Evolutionary conservation across 2,329 filamentous ascomycete genomes (phyloP).

Genomic region (Hypoxylon sp.): DNA sequence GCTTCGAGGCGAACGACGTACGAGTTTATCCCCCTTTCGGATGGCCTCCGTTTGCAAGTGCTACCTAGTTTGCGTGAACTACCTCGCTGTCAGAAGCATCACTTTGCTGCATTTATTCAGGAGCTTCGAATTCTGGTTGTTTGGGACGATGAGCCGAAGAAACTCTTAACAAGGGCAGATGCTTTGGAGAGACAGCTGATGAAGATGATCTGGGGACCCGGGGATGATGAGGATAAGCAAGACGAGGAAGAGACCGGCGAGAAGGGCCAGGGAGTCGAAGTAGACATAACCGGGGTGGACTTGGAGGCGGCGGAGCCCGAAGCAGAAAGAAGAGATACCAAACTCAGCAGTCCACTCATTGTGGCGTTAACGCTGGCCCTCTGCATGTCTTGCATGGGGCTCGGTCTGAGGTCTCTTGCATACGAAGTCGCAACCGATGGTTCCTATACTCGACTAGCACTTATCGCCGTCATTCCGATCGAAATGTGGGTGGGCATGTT

Average conservation of each 20-base stretch:
- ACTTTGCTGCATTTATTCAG: conserved; percentile 75
- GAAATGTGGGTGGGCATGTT: conserved; percentile 70
- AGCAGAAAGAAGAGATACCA: conserved; percentile 63
- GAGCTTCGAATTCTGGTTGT: conserved; percentile 72
- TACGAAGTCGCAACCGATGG: conserved; percentile 68
- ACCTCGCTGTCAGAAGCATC: conserved; percentile 73
- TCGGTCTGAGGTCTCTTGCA: conserved; percentile 69
- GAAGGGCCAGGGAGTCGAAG: conserved; percentile 52
- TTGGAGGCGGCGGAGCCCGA: conserved; percentile 58
- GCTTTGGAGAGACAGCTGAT: conserved; percentile 68
- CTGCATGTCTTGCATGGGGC: conserved; percentile 66
- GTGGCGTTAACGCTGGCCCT: conserved; percentile 68
- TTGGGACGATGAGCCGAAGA: conserved; percentile 74
- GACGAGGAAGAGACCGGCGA: conserved; percentile 57
- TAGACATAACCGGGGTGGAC: conserved; percentile 60
- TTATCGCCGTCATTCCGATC: conserved; percentile 66
- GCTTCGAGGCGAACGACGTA: conserved; percentile 60
- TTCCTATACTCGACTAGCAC: conserved; percentile 67
- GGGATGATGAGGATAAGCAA: conserved; percentile 58
- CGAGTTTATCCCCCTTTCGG: conserved; percentile 70
- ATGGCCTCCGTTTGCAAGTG: conserved; percentile 73
- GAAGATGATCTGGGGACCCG: conserved; percentile 69
- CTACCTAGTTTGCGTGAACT: conserved; percentile 70
- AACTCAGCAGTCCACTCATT: conserved; percentile 69
- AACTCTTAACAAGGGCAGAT: conserved; percentile 66